Evolutionary conservation across 1,284 basidiomycete species (phyloP).

Genomic region (Cryptococcus sp.): DNA sequence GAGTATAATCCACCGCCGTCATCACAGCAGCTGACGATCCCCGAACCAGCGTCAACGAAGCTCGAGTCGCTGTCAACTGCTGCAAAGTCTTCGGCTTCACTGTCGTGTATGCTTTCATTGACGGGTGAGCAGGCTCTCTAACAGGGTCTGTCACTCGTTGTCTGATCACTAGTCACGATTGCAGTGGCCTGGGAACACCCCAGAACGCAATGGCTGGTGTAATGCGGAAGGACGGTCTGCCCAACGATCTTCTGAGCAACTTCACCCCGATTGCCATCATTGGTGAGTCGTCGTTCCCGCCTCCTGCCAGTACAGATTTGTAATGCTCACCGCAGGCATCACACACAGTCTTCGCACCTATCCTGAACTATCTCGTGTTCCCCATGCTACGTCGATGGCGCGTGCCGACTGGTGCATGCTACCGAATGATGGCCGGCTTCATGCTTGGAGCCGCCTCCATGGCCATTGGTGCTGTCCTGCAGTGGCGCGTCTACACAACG

Average conservation of each 20-base stretch:
- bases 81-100: neutral
- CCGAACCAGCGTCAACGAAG: constrained; percentile 5
- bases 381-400: neutral
- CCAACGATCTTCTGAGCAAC: constrained; percentile 53
- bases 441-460: constrained; percentile 29
- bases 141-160: no score
- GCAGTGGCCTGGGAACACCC: constrained; percentile 1
- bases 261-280: constrained; percentile 50
- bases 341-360: constrained; percentile 30
- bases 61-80: neutral
- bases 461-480: constrained; percentile 52
- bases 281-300: constrained; percentile 17
- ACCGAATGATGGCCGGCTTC: constrained; percentile 10
- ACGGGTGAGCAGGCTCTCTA: no score
- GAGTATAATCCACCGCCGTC: constrained; percentile 5
- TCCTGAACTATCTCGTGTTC: constrained; percentile 44
- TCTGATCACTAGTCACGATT: constrained; percentile 1
- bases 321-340: no score
- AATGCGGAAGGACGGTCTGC: constrained; percentile 33
- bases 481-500: constrained; percentile 52
- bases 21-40: constrained; percentile 1
- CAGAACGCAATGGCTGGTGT: neutral
- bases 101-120: no score
- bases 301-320: no score
- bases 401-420: constrained; percentile 6